Evolutionary conservation across 2,329 filamentous ascomycete genomes (phyloP).

Genomic region (Emydomyces testavorans): DNA sequence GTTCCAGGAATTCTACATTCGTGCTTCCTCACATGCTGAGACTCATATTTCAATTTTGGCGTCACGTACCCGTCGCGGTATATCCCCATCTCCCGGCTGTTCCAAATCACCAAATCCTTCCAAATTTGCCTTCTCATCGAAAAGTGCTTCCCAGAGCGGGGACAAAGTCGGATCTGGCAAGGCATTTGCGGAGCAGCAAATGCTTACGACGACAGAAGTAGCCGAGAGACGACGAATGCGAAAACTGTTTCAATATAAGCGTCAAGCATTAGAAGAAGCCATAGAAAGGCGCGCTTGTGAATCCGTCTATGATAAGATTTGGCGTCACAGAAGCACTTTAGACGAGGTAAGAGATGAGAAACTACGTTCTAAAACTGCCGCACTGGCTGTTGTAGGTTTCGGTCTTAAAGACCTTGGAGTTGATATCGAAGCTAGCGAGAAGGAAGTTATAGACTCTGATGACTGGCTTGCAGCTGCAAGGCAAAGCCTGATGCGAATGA

Average conservation of each 20-base stretch:
- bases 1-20: constrained; percentile 88
- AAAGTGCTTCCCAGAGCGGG: constrained; percentile 42
- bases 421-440: constrained; percentile 51
- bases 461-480: constrained; percentile 61
- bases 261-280: constrained; percentile 69
- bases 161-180: constrained; percentile 16
- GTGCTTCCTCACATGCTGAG: constrained; percentile 67
- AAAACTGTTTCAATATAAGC: constrained; percentile 66
- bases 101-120: constrained; percentile 46
- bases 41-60: constrained; percentile 77
- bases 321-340: constrained; percentile 79
- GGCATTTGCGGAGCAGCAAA: constrained; percentile 53
- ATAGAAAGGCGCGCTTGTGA: constrained; percentile 80
- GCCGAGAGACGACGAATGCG: constrained; percentile 66
- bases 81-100: constrained; percentile 44
- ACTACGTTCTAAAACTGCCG: constrained; percentile 83
- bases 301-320: constrained; percentile 75
- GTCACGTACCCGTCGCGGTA: constrained; percentile 59
- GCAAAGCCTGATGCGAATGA: constrained; percentile 66
- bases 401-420: constrained; percentile 74
- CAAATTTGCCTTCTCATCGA: constrained; percentile 33
- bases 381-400: constrained; percentile 81
- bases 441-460: constrained; percentile 57
- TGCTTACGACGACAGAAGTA: constrained; percentile 82
- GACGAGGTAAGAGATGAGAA: constrained; percentile 94